Conservation (phyloP, 768 basidiomycete species). For the Pleurotus ostreatus region DNA sequence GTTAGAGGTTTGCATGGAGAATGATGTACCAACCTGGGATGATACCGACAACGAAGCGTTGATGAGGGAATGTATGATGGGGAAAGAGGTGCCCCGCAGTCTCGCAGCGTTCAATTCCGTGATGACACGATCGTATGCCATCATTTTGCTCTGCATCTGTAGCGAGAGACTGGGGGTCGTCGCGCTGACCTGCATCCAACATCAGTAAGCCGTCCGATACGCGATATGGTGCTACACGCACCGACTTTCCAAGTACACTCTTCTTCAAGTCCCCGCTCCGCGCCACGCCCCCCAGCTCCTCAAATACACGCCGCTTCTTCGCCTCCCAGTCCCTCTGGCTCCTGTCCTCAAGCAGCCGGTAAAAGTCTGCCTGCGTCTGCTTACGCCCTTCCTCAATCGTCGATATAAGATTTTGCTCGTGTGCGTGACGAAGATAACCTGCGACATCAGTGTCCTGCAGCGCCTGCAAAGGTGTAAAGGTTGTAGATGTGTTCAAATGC, state of each 20-base stretch:
- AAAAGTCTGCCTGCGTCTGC: constrained; percentile 83
- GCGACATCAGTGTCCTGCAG: constrained; percentile 93
- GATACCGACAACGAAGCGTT: constrained; percentile 61
- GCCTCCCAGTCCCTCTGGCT: constrained; percentile 84
- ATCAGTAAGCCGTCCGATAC: constrained; percentile 16
- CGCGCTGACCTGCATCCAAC: constrained; percentile 23
- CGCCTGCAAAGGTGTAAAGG: constrained; percentile 86
- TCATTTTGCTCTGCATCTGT: constrained; percentile 93
- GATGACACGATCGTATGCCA: constrained; percentile 87
- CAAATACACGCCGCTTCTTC: constrained; percentile 85
- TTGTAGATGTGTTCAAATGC: constrained; percentile 73
- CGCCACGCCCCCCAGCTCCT: constrained; percentile 76
- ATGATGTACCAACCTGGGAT: constrained; percentile 45
- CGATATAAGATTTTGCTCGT: constrained; percentile 91
- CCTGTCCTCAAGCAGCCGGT: constrained; percentile 71
- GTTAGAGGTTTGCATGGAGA: not conserved
- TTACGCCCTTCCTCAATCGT: constrained; percentile 89
- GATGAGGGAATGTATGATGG: constrained; percentile 68
- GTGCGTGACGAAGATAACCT: constrained; percentile 91
- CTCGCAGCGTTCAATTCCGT: constrained; percentile 73
- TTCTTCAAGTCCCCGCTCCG: constrained; percentile 57
- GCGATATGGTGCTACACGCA: not conserved
- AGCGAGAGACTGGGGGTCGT: constrained; percentile 53
- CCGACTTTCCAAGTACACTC: constrained; percentile 52
- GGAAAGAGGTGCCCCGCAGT: constrained; percentile 67